These are phyloP conservation scores for Rubus parviflorus DNA, from an alignment of 306 rosid species.

Conservation along the genomic window DNA sequence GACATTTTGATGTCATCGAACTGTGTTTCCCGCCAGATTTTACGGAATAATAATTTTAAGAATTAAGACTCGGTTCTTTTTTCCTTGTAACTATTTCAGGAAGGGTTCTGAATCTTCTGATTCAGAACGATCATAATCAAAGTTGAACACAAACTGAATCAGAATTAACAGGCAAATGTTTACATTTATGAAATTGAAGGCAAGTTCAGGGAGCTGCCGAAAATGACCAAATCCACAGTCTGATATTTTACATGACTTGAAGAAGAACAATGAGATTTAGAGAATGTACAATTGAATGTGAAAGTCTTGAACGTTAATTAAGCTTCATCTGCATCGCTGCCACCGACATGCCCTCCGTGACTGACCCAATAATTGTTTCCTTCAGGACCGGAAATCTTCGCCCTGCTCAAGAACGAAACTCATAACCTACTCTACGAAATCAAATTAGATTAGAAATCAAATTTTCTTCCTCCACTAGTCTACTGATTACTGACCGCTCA, in stretches of 20 bases:
- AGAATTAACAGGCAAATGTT: slow-evolving; percentile 36
- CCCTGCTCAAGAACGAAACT: slow-evolving; percentile 55
- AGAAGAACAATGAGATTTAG: slow-evolving; percentile 35
- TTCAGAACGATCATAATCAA: background rate
- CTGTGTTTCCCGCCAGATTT: slow-evolving; percentile 1
- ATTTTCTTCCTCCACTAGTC: slow-evolving; percentile 31
- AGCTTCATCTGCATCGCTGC: slow-evolving; percentile 87
- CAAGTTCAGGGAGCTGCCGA: slow-evolving; percentile 28
- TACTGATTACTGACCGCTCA: slow-evolving; percentile 60
- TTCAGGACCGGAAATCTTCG: slow-evolving; percentile 70
- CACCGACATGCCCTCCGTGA: slow-evolving; percentile 64
- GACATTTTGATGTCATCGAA: background rate
- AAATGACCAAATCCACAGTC: slow-evolving; percentile 27
- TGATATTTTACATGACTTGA: slow-evolving; percentile 34
- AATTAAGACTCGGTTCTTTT: background rate
- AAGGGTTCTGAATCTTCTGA: too few relatives aligned
- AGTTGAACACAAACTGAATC: slow-evolving; percentile 26
- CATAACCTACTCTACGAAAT: slow-evolving; percentile 25
- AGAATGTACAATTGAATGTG: slow-evolving; percentile 57
- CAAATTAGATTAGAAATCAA: slow-evolving; percentile 12
- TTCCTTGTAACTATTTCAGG: too few relatives aligned
- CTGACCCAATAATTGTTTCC: slow-evolving; percentile 73
- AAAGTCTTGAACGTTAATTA: slow-evolving; percentile 26
- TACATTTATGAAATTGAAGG: slow-evolving; percentile 28
- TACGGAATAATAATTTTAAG: background rate